phyloP scores from a whole-genome alignment of 352 stramenopile species.

The Phytophthora fragariaefolia region DNA sequence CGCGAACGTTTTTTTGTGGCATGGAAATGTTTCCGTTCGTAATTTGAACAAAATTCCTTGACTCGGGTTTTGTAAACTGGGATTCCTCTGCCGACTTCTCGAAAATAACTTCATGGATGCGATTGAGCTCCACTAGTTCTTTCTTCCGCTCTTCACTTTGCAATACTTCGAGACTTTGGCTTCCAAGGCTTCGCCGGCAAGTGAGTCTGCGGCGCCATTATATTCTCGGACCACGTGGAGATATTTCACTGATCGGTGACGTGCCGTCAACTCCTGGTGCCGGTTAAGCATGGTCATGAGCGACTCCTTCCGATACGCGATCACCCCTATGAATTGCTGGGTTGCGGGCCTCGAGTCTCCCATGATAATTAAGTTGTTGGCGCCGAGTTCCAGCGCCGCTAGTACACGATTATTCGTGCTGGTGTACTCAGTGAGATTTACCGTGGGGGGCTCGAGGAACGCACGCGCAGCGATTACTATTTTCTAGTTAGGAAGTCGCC shows the following conservation, averaged over 20 bases:
- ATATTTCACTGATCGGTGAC: slow-evolving; percentile 4
- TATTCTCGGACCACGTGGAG: slow-evolving; percentile 3
- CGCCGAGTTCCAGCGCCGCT: neutral
- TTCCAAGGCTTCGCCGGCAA: slow-evolving; percentile 9
- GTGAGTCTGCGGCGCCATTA: slow-evolving; percentile 6
- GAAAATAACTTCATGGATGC: slow-evolving; percentile 13
- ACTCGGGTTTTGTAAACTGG: no score
- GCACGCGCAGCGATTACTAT: slow-evolving; percentile 20
- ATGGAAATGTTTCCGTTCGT: no score
- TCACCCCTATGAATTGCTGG: slow-evolving; percentile 17
- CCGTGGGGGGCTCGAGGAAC: slow-evolving; percentile 17
- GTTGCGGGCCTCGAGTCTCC: no score
- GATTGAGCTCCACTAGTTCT: slow-evolving; percentile 5
- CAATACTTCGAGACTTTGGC: slow-evolving; percentile 1
- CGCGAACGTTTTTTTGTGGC: no score
- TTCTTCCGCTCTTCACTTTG: neutral
- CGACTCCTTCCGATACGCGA: slow-evolving; percentile 8
- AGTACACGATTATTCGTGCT: slow-evolving; percentile 15
- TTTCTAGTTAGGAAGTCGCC: slow-evolving; percentile 20
- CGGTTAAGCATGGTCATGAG: slow-evolving; percentile 1
- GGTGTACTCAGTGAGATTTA: slow-evolving; percentile 37
- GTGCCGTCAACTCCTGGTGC: neutral
- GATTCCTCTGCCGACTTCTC: no score
- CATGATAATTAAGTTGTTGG: slow-evolving; percentile 21
- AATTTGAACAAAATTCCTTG: no score